Percentiles rank a stretch among this genome's conserved stretches.
Evolutionary conservation across 139 green algal species (phyloP).

Genomic region (Tetradesmus lagerheimii): DNA sequence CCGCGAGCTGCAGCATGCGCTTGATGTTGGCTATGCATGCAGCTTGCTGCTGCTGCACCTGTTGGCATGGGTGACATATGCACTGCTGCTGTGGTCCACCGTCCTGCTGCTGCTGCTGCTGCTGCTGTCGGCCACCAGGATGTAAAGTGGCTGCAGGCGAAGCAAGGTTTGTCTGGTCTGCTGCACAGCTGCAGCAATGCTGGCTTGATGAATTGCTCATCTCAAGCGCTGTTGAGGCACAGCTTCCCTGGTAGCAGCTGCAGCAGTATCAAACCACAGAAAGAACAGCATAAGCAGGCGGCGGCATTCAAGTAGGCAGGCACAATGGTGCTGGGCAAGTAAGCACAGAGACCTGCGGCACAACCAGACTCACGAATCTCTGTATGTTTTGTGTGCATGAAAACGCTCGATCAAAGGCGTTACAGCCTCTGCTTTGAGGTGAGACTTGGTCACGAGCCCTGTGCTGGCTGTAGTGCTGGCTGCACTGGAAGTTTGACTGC

Average conservation of each 20-base stretch:
- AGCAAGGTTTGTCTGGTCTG: not conserved
- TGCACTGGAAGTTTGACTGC: not conserved
- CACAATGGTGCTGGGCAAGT: not conserved
- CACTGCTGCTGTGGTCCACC: not conserved
- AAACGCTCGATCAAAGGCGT: not conserved
- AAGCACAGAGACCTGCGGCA: not conserved
- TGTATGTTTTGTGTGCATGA: not conserved
- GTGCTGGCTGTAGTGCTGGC: not conserved
- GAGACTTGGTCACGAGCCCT: not conserved
- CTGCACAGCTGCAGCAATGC: not conserved
- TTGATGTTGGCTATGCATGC: not conserved
- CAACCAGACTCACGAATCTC: not conserved
- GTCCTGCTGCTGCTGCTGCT: not conserved
- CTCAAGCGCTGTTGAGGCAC: not conserved
- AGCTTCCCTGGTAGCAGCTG: constrained; percentile 24
- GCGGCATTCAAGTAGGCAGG: not conserved
- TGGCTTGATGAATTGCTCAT: not conserved
- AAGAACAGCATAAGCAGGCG: not conserved
- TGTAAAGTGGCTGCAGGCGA: not conserved
- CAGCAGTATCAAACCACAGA: not conserved
- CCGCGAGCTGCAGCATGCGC: constrained; percentile 18
- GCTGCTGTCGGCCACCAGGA: not conserved
- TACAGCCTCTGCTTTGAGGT: not conserved
- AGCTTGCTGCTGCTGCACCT: not conserved
- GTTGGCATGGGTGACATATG: not conserved